Conservation (phyloP, 257 asterid genomes). For the Osmanthus fragrans region DNA sequence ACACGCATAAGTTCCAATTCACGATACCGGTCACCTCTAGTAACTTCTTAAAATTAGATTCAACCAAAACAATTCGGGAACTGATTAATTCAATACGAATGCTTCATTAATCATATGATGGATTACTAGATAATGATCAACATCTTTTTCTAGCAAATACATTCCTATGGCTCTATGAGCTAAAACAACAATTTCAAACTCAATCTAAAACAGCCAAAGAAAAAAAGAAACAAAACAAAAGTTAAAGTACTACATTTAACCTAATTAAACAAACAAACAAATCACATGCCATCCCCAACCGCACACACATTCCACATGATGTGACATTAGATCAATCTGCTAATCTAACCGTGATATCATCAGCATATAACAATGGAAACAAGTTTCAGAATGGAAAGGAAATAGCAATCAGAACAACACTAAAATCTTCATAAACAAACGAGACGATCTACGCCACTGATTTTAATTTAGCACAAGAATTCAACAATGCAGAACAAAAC, state of each 20-base stretch:
- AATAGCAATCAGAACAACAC: conserved; percentile 20
- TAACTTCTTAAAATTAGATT: background rate
- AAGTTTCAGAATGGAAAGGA: background rate
- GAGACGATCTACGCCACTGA: background rate
- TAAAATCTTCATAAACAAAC: background rate
- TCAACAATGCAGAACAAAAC: conserved; percentile 12
- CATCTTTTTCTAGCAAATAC: background rate
- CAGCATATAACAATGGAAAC: background rate
- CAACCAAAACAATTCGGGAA: conserved; percentile 1
- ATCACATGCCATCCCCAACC: background rate
- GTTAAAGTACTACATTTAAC: no score
- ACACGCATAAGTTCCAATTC: background rate
- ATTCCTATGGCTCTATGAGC: background rate
- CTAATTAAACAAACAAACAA: background rate
- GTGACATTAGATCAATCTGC: conserved; percentile 20
- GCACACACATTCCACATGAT: background rate
- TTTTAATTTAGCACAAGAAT: background rate
- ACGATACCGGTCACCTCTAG: background rate
- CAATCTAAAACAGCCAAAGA: background rate
- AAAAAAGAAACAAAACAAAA: background rate
- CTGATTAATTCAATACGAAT: background rate
- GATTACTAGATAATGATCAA: conserved; percentile 13
- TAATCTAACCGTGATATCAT: background rate
- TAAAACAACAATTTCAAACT: background rate
- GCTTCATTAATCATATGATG: conserved; percentile 11